phyloP scores from a whole-genome alignment of 75 land plant genomes.

The Ceratopteris richardii region DNA sequence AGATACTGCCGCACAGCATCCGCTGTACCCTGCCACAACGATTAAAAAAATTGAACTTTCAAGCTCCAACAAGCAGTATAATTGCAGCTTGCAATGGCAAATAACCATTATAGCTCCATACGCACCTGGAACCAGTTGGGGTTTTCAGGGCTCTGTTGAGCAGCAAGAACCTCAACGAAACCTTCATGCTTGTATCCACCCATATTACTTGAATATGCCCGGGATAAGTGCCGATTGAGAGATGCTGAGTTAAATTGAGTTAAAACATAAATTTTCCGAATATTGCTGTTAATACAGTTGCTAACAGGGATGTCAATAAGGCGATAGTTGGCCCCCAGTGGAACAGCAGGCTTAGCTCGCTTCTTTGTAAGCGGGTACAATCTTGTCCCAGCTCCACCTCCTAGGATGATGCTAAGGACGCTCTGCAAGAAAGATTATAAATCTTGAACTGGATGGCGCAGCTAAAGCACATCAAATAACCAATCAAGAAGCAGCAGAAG shows the following conservation, averaged over 20 bases:
- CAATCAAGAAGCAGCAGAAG: not conserved
- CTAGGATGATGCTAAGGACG: slow-evolving; percentile 65
- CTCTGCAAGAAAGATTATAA: slow-evolving; percentile 35
- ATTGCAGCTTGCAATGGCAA: too few relatives aligned
- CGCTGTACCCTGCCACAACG: slow-evolving; percentile 57
- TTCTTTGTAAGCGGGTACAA: slow-evolving; percentile 81
- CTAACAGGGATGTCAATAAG: slow-evolving; percentile 78
- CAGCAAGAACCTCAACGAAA: slow-evolving; percentile 80
- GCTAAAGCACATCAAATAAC: not conserved
- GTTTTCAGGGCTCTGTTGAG: slow-evolving; percentile 78
- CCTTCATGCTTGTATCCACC: slow-evolving; percentile 57
- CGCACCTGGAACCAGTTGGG: slow-evolving; percentile 75
- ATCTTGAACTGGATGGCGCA: too few relatives aligned
- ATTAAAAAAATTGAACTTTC: not conserved
- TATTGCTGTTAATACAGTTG: slow-evolving; percentile 89
- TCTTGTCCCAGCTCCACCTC: slow-evolving; percentile 73
- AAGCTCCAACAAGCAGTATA: not conserved
- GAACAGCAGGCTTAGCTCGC: slow-evolving; percentile 78
- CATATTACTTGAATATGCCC: slow-evolving; percentile 51
- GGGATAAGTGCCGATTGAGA: slow-evolving; percentile 68
- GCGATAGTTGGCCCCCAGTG: slow-evolving; percentile 72
- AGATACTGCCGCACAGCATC: slow-evolving; percentile 84
- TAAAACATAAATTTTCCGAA: slow-evolving; percentile 72
- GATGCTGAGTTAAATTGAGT: slow-evolving; percentile 92
- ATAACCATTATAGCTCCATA: too few relatives aligned